Conservation (phyloP, 2,329 filamentous ascomycete genomes). For the Monosporascus sp. region DNA sequence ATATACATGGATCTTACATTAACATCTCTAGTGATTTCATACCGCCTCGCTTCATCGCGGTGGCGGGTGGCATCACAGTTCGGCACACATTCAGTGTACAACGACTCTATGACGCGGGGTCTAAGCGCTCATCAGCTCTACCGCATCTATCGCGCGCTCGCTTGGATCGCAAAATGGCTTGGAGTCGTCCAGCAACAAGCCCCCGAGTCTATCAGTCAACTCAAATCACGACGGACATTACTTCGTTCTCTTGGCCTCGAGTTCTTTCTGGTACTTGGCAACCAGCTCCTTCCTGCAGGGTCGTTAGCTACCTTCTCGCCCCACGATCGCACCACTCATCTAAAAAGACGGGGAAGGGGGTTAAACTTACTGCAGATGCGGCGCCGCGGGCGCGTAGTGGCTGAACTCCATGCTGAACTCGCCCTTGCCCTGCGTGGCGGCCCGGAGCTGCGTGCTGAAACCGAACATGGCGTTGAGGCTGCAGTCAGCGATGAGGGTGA, state of each 20-base stretch:
- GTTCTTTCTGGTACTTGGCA: conserved; percentile 54
- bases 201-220: not conserved
- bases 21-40: not conserved
- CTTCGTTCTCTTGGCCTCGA: conserved; percentile 51
- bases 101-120: no score
- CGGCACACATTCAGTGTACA: not conserved
- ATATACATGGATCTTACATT: not conserved
- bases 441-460: conserved; percentile 84
- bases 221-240: conserved; percentile 22
- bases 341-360: not conserved
- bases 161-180: not conserved
- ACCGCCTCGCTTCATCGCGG: not conserved
- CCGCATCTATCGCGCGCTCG: no score
- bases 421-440: conserved; percentile 94
- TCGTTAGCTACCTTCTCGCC: conserved; percentile 18
- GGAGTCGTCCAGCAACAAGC: not conserved
- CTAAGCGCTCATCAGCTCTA: no score
- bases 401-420: conserved; percentile 99
- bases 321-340: no score
- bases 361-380: conserved; percentile 75
- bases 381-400: conserved; percentile 83
- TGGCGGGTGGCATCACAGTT: not conserved
- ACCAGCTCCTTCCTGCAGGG: conserved; percentile 49
- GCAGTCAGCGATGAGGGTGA: conserved; percentile 87
- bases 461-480: conserved; percentile 97